These are phyloP conservation scores for Phytophthora hibernalis DNA, from an alignment of 352 stramenopile genomes.

Conservation along the genomic window DNA sequence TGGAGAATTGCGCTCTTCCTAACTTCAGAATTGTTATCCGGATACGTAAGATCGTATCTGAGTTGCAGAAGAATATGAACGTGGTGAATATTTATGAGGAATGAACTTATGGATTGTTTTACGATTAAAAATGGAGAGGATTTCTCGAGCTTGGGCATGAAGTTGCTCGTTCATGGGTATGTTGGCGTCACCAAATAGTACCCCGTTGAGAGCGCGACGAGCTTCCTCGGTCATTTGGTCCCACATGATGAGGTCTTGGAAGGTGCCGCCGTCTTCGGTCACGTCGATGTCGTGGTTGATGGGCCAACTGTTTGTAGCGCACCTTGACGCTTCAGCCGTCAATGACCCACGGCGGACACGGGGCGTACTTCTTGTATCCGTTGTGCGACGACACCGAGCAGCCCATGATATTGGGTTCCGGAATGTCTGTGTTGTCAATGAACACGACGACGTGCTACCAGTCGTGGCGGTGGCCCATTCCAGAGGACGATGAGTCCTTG, in stretches of 20 bases:
- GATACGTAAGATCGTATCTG: too few relatives aligned
- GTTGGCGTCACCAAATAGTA: not conserved
- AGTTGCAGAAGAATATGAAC: too few relatives aligned
- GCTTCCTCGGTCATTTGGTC: constrained; percentile 18
- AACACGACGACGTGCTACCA: constrained; percentile 53
- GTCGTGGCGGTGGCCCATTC: constrained; percentile 49
- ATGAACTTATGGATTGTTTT: not conserved
- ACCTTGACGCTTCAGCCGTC: constrained; percentile 34
- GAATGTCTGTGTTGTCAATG: constrained; percentile 37
- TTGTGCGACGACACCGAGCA: constrained; percentile 35
- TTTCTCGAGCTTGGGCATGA: not conserved
- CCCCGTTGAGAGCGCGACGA: not conserved
- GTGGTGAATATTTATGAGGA: not conserved
- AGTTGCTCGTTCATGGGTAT: not conserved
- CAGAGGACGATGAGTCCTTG: constrained; percentile 47
- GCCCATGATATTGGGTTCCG: constrained; percentile 30
- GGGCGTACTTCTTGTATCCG: constrained; percentile 34
- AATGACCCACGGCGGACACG: constrained; percentile 12
- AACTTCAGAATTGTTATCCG: too few relatives aligned
- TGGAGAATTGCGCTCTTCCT: too few relatives aligned
- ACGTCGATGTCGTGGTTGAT: constrained; percentile 37
- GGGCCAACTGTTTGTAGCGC: constrained; percentile 29
- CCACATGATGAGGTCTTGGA: constrained; percentile 37
- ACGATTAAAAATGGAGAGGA: not conserved
- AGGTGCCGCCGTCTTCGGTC: constrained; percentile 12